Percentiles rank a stretch among this genome's conserved stretches.
Evolutionary conservation across 306 rosid genomes (phyloP).

Genomic region (Citrullus mucosospermus): DNA sequence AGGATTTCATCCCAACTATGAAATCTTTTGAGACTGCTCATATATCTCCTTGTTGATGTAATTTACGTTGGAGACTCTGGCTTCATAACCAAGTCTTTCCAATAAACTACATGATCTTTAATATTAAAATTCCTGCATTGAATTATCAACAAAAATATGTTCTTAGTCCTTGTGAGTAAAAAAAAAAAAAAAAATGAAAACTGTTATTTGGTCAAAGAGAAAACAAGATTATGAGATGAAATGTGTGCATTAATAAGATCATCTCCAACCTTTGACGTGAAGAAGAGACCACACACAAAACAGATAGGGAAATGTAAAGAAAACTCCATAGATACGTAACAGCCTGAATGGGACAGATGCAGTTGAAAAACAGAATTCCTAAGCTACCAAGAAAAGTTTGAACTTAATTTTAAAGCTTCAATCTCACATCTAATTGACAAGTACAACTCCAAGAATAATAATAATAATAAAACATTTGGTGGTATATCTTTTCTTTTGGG

Average conservation of each 20-base stretch:
- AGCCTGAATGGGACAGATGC: neutral
- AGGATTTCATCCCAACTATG: neutral
- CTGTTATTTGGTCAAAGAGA: neutral
- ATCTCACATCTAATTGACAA: neutral
- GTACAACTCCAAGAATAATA: neutral
- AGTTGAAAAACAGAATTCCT: neutral
- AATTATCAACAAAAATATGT: neutral
- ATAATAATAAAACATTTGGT: neutral
- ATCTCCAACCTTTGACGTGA: neutral
- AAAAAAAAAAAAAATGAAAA: neutral
- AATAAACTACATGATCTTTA: neutral
- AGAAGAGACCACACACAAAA: neutral
- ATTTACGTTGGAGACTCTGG: too few relatives aligned
- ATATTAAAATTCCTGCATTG: neutral
- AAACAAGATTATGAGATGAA: neutral
- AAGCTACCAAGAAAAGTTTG: neutral
- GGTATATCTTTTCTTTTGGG: neutral
- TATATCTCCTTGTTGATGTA: neutral
- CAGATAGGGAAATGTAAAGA: neutral
- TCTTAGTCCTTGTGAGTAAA: neutral
- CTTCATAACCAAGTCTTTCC: neutral
- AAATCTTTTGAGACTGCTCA: neutral
- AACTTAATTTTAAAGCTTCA: neutral
- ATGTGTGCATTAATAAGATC: neutral
- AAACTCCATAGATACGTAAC: slow-evolving; percentile 1